These are phyloP conservation scores for Sporothrix inflata DNA, from an alignment of 2,329 filamentous ascomycete genomes.

Conservation along the genomic window DNA sequence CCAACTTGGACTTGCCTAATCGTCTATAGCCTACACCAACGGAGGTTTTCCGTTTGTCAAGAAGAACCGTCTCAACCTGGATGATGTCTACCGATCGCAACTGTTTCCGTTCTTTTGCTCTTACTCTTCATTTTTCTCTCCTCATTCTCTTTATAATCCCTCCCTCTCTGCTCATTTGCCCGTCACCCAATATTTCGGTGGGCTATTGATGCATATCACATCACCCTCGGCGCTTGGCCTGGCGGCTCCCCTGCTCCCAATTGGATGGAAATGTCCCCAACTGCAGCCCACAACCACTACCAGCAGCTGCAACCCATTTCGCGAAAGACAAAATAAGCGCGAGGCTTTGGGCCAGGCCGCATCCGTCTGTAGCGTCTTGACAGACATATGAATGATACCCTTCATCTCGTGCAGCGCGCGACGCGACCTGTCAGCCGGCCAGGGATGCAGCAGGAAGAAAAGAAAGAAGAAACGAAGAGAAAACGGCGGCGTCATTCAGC, in stretches of 20 bases:
- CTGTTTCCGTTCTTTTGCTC: neutral
- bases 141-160: too few species aligned
- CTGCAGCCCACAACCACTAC: neutral
- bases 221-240: conserved; percentile 21
- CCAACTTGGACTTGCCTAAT: neutral
- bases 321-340: neutral
- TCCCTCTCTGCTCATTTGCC: conserved; percentile 5
- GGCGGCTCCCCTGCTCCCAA: neutral
- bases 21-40: neutral
- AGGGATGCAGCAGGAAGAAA: neutral
- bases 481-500: neutral
- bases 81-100: neutral
- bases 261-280: neutral
- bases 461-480: neutral
- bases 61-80: neutral
- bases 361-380: neutral
- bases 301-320: neutral
- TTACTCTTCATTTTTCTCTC: neutral
- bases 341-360: neutral
- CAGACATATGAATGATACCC: neutral
- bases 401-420: conserved; percentile 9
- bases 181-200: conserved; percentile 15
- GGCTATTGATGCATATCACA: conserved; percentile 18
- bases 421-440: neutral
- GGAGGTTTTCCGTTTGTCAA: neutral